Evolutionary conservation across 805 yeast genomes (phyloP).

Genomic region (Huiozyma naganishii): DNA sequence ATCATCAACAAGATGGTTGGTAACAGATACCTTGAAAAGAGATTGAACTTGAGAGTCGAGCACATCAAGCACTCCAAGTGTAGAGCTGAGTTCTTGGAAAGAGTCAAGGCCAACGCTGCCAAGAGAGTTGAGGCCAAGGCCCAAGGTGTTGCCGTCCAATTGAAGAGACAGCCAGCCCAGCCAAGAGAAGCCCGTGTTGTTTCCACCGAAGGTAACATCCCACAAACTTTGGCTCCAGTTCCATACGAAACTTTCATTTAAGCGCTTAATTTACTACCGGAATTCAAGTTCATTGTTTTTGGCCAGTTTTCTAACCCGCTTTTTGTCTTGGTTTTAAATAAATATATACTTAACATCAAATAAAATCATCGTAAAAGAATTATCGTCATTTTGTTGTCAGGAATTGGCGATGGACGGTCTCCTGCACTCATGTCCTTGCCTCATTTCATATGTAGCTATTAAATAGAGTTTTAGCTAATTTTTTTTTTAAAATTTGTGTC

Average conservation of each 20-base stretch:
- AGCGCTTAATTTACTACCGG: conserved; percentile 20
- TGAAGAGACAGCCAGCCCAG: conserved; percentile 97
- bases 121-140: conserved; percentile 90
- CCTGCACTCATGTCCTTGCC: too few species aligned
- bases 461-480: too few species aligned
- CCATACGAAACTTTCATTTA: conserved; percentile 99
- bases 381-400: too few species aligned
- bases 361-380: too few species aligned
- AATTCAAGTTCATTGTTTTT: not conserved
- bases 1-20: conserved; percentile 97
- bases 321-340: too few species aligned
- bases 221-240: conserved; percentile 98
- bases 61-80: conserved; percentile 99
- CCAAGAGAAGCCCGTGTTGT: conserved; percentile 92
- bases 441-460: too few species aligned
- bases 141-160: conserved; percentile 78
- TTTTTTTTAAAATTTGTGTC: too few species aligned
- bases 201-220: conserved; percentile 70
- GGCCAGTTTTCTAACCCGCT: too few species aligned
- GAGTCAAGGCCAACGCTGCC: conserved; percentile 96
- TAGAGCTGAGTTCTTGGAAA: conserved; percentile 97
- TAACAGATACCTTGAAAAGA: conserved; percentile 97
- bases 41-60: conserved; percentile 96
- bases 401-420: too few species aligned
- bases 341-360: too few species aligned